phyloP scores from a whole-genome alignment of 768 basidiomycete species.

The button mushroom (Agaricus bisporus) region DNA sequence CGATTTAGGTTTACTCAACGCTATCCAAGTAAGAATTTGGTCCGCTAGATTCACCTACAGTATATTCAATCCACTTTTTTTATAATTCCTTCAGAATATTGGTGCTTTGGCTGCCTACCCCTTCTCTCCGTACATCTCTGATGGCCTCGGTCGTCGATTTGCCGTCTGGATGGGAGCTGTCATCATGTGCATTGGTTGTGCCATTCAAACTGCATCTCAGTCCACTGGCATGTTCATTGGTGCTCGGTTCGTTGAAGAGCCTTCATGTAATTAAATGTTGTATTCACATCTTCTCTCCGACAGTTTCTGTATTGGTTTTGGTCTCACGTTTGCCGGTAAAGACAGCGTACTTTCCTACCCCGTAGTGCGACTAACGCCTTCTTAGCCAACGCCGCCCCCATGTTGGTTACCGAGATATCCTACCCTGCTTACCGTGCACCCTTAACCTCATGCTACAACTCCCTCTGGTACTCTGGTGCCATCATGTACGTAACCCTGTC shows the following conservation, averaged over 20 bases:
- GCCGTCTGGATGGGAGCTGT: slow-evolving; percentile 62
- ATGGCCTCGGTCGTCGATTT: slow-evolving; percentile 61
- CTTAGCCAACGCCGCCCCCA: slow-evolving; percentile 65
- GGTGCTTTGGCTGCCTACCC: slow-evolving; percentile 64
- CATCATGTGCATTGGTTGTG: slow-evolving; percentile 68
- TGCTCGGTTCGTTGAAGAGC: slow-evolving; percentile 44
- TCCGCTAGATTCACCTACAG: not conserved
- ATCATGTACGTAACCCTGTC: slow-evolving; percentile 47
- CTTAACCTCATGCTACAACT: slow-evolving; percentile 75
- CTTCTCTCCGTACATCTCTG: slow-evolving; percentile 66
- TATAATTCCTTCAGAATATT: slow-evolving; percentile 44
- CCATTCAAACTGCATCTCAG: slow-evolving; percentile 64
- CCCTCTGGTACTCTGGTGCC: slow-evolving; percentile 81
- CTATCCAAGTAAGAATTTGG: slow-evolving; percentile 53
- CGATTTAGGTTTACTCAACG: slow-evolving; percentile 63
- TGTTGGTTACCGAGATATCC: slow-evolving; percentile 81
- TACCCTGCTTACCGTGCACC: slow-evolving; percentile 80
- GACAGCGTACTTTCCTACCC: not conserved
- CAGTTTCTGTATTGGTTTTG: slow-evolving; percentile 71
- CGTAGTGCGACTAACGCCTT: slow-evolving; percentile 7
- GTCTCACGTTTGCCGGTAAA: slow-evolving; percentile 61
- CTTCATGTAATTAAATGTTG: not conserved
- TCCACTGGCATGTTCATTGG: slow-evolving; percentile 77
- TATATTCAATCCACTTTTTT: not conserved
- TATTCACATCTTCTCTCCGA: not conserved